A percentile compares a stretch with the other conserved stretches of the same genome.
phyloP scores from a whole-genome alignment of 2,329 filamentous ascomycete genomes.

The Apiospora rasikravindrae region DNA sequence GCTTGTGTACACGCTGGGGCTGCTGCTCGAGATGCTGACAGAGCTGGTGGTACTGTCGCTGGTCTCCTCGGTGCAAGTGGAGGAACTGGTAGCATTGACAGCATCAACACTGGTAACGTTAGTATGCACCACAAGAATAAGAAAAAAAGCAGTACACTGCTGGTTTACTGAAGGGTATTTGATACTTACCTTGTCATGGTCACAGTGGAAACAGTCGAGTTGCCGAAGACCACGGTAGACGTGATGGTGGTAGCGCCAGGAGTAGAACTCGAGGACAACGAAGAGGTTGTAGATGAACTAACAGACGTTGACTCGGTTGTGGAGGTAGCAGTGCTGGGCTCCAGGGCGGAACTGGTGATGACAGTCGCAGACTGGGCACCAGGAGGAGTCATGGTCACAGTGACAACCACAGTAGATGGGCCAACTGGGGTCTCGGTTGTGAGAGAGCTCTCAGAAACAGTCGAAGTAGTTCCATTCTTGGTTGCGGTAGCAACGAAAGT shows the following conservation, averaged over 20 bases:
- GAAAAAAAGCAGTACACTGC: no score
- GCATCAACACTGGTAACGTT: not conserved
- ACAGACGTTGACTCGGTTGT: not conserved
- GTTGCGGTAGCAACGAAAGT: not conserved
- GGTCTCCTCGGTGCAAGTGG: not conserved
- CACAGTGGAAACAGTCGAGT: not conserved
- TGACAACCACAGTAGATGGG: not conserved
- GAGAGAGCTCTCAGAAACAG: not conserved
- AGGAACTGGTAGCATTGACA: not conserved
- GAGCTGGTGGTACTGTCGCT: not conserved
- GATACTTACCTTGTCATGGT: not conserved
- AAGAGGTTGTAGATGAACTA: not conserved
- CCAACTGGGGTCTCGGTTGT: not conserved
- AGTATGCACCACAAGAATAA: not conserved
- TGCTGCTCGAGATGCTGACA: conserved; percentile 5
- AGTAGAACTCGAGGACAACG: not conserved
- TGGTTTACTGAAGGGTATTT: not conserved
- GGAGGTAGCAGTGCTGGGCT: not conserved
- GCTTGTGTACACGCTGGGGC: not conserved
- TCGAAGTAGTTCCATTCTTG: not conserved
- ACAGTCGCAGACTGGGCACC: not conserved
- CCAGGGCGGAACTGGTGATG: not conserved
- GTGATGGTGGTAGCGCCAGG: not conserved
- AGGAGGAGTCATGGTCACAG: not conserved
- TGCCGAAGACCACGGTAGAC: not conserved